Evolutionary conservation across 148 eudicot species (phyloP), one percentile per base, ranked within the genome.

Genomic region (Fagopyrum esculentum): DNA sequence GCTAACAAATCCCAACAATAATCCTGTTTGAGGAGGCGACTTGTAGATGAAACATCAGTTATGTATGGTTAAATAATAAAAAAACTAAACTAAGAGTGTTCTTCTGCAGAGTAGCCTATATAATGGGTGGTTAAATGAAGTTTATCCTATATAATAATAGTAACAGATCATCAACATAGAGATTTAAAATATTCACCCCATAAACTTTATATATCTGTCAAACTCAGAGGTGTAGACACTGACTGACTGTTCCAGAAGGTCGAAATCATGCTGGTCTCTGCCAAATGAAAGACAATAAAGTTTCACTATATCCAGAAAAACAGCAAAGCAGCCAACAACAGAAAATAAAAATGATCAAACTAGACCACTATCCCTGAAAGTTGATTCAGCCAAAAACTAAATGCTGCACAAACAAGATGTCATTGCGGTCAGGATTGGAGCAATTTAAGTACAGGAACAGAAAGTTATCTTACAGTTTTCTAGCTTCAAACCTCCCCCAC

Each of bases 201-300:
- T 87, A 83, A 95, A 95, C 76, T 78, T 86, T 63, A 90, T 74
- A 83, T 86, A 87, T 78, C 97, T 86, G 85, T 89, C 92, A 78
- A 90, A 92, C 81, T 95, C 99, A 81, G 88, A 81, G 49, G 92
- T 87, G 79, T 95, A 95, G 40, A 84, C 74, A 49, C 82, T 77
- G 73, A 83, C 89, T 68, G 97, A 92, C 83, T 85, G 89, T 78
- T 86, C 89, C 80, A 92, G 80, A 77, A 87, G 51, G 50, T 84
- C 76, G 73, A 87, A 45, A 76, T 95, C 87, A 71, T 85, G 51
- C 79, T 74, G 78, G 83, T 86, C 86, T 75, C 97, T 95, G 84
- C 76, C 47, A 73, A 73, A 59, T 43, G 26, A 60, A 12, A 57
- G 69, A 71, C 49, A 76, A 73, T 40, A 50, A n/a, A 80, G 45